phyloP scores from a whole-genome alignment of 768 basidiomycete species.

The Omphalotus guepiniiformis region DNA sequence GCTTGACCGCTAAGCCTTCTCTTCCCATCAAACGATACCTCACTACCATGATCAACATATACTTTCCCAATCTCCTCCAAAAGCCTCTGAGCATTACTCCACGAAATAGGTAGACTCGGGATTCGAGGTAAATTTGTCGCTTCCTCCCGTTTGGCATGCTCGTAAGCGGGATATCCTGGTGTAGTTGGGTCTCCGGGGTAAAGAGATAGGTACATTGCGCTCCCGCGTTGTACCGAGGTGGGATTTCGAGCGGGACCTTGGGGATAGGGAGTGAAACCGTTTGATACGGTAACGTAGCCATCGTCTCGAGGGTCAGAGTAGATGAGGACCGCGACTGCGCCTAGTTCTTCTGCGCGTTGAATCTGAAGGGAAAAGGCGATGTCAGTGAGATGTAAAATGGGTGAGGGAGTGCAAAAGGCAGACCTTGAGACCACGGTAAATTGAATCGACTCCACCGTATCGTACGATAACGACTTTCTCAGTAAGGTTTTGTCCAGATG shows the following conservation, averaged over 20 bases:
- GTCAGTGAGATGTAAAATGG: neutral
- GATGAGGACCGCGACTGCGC: slow-evolving; percentile 52
- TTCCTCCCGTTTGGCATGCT: slow-evolving; percentile 62
- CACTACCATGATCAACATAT: slow-evolving; percentile 25
- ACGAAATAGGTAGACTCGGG: slow-evolving; percentile 88
- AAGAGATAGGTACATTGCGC: slow-evolving; percentile 63
- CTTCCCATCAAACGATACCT: slow-evolving; percentile 12
- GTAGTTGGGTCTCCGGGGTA: slow-evolving; percentile 84
- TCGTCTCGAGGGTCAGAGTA: slow-evolving; percentile 63
- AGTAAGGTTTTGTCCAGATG: slow-evolving; percentile 45
- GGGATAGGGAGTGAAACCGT: slow-evolving; percentile 65
- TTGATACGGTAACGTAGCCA: slow-evolving; percentile 49
- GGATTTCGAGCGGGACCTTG: slow-evolving; percentile 87
- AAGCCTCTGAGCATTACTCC: slow-evolving; percentile 73
- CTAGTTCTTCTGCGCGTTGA: slow-evolving; percentile 37
- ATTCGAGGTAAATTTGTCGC: slow-evolving; percentile 65
- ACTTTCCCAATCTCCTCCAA: slow-evolving; percentile 57
- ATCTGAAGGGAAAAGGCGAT: slow-evolving; percentile 16
- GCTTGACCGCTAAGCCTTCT: slow-evolving; percentile 40
- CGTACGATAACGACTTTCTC: slow-evolving; percentile 46
- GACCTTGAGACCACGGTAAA: slow-evolving; percentile 17
- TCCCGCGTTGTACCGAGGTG: slow-evolving; percentile 80
- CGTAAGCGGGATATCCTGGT: slow-evolving; percentile 84
- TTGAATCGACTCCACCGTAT: slow-evolving; percentile 2
- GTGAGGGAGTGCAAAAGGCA: slow-evolving; percentile 1